Conservation (phyloP, 75 land plant genomes). For the Cunninghamia lanceolata region DNA sequence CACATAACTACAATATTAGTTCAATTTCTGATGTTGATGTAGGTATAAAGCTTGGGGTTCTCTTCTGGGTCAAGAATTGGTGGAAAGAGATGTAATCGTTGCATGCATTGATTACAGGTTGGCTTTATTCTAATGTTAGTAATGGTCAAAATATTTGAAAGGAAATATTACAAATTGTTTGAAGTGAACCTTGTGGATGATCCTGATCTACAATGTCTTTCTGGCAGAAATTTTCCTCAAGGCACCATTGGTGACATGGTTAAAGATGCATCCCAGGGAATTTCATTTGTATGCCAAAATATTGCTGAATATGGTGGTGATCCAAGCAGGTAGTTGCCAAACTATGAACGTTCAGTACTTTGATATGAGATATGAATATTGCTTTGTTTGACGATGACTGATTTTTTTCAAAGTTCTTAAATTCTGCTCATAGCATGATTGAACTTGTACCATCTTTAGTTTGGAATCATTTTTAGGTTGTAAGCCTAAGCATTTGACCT, state of each 20-base stretch:
- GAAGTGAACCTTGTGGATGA: neutral
- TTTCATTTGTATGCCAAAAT: slow-evolving; percentile 77
- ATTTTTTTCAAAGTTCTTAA: neutral
- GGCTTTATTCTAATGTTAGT: neutral
- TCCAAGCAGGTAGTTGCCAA: slow-evolving; percentile 58
- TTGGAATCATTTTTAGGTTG: neutral
- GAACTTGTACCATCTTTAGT: neutral
- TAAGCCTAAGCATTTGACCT: neutral
- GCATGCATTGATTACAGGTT: slow-evolving; percentile 99
- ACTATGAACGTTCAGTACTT: neutral
- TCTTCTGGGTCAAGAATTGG: slow-evolving; percentile 77
- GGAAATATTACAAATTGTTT: neutral
- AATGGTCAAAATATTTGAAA: neutral
- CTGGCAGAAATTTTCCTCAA: slow-evolving; percentile 94
- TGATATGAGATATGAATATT: neutral
- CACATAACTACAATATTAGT: neutral
- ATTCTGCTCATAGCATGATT: neutral
- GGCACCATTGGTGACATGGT: slow-evolving; percentile 95
- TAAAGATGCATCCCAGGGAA: slow-evolving; percentile 76
- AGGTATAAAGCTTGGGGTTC: slow-evolving; percentile 99
- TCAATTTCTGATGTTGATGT: neutral
- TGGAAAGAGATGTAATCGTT: slow-evolving; percentile 84
- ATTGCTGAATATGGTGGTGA: slow-evolving; percentile 86
- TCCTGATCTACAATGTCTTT: neutral
- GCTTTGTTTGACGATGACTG: neutral